A percentile compares a stretch with the other conserved stretches of the same genome.
Conservation (phyloP, 805 yeast genomes). For the Kazachstania kunashirensis region DNA sequence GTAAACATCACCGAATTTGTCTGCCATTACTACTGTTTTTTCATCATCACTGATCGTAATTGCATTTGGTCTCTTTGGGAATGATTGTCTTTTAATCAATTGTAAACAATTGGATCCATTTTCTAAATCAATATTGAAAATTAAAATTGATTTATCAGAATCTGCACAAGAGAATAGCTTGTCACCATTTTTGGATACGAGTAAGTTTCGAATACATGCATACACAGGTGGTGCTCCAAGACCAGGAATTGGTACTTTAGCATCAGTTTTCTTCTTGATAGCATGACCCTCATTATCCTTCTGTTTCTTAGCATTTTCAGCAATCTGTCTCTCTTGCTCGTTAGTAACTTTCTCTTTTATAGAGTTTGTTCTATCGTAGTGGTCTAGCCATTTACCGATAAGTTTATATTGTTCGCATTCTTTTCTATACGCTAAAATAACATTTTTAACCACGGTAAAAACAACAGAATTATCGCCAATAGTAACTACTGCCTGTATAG, state of each 20-base stretch:
- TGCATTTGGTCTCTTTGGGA: constrained; percentile 91
- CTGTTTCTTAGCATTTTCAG: constrained; percentile 27
- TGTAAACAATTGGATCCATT: constrained; percentile 35
- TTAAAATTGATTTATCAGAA: constrained; percentile 69
- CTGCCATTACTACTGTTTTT: constrained; percentile 58
- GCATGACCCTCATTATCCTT: constrained; percentile 32
- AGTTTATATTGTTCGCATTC: constrained; percentile 26
- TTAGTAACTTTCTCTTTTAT: constrained; percentile 41
- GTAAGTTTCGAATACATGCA: constrained; percentile 58
- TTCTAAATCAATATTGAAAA: constrained; percentile 36
- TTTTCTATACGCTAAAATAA: constrained; percentile 42
- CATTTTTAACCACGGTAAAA: constrained; percentile 50
- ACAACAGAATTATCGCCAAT: constrained; percentile 38
- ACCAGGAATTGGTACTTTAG: constrained; percentile 54
- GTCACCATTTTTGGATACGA: constrained; percentile 42
- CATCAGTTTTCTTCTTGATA: constrained; percentile 40
- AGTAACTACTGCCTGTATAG: constrained; percentile 50
- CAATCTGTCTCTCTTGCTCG: constrained; percentile 28
- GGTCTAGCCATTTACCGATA: constrained; percentile 56
- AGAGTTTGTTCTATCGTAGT: constrained; percentile 35
- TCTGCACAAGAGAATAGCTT: constrained; percentile 64
- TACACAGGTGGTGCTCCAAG: constrained; percentile 59
- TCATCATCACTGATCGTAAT: constrained; percentile 49
- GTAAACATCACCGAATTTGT: constrained; percentile 94
- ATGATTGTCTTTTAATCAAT: constrained; percentile 58